These are phyloP conservation scores for Jamesozyma piceae DNA, from an alignment of 805 yeast species.

Conservation along the genomic window DNA sequence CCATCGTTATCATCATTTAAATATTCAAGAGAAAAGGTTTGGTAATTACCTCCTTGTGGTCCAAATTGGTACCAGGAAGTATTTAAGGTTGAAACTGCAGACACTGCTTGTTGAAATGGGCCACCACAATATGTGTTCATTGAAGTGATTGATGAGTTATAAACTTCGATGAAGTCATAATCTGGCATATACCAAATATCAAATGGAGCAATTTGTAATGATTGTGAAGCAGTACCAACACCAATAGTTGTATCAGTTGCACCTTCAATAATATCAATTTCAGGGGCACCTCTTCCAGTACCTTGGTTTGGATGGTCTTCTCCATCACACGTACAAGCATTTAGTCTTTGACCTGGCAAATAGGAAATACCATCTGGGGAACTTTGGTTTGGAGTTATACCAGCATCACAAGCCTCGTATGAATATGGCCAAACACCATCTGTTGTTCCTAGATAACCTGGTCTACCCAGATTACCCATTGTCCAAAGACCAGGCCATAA, in stretches of 20 bases:
- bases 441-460: slow-evolving; percentile 78
- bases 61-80: slow-evolving; percentile 74
- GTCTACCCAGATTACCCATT: slow-evolving; percentile 85
- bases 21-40: slow-evolving; percentile 71
- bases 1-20: slow-evolving; percentile 61
- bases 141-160: slow-evolving; percentile 57
- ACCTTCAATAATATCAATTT: slow-evolving; percentile 86
- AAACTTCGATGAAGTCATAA: slow-evolving; percentile 65
- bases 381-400: slow-evolving; percentile 89
- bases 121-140: slow-evolving; percentile 91
- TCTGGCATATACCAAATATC: slow-evolving; percentile 94
- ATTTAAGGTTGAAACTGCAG: slow-evolving; percentile 72
- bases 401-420: slow-evolving; percentile 82
- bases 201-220: slow-evolving; percentile 84
- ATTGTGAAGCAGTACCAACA: slow-evolving; percentile 78
- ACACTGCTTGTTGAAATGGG: slow-evolving; percentile 86
- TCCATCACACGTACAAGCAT: slow-evolving; percentile 68
- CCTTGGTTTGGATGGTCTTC: slow-evolving; percentile 86
- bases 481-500: slow-evolving; percentile 97
- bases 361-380: slow-evolving; percentile 82
- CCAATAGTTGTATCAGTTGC: slow-evolving; percentile 50
- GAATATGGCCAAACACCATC: slow-evolving; percentile 96
- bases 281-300: slow-evolving; percentile 89
- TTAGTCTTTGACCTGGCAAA: slow-evolving; percentile 75
- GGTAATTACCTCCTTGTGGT: slow-evolving; percentile 44